Percentiles rank a stretch among this genome's conserved stretches.
These are phyloP conservation scores for Phialophora macrospora DNA, from an alignment of 2,329 filamentous ascomycete genomes.

Conservation along the genomic window DNA sequence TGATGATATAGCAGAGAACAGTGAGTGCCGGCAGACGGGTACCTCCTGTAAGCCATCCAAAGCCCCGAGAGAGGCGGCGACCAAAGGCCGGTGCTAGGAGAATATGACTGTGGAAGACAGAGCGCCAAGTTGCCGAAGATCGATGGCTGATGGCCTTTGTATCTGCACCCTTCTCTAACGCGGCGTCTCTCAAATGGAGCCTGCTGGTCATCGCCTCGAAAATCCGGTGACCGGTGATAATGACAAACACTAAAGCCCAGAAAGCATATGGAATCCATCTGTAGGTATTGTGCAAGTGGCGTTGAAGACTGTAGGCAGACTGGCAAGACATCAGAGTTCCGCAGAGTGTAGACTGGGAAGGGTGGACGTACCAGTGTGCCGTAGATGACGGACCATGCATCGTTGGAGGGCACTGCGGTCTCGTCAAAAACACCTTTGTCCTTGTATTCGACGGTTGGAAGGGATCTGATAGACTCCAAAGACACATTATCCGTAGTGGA, in stretches of 20 bases:
- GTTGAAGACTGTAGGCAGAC: slow-evolving; percentile 2
- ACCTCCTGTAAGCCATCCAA: slow-evolving; percentile 3
- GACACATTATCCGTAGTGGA: background rate
- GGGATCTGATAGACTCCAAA: background rate
- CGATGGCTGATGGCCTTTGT: background rate
- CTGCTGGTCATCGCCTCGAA: background rate
- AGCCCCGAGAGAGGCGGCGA: background rate
- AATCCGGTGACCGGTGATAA: background rate
- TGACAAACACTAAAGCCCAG: background rate
- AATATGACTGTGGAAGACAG: background rate
- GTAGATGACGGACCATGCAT: background rate
- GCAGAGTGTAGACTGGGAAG: background rate
- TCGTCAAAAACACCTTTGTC: background rate
- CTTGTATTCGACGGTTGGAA: background rate
- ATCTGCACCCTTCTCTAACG: background rate
- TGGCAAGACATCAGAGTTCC: background rate
- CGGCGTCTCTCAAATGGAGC: background rate
- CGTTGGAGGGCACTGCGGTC: background rate
- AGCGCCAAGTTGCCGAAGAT: background rate
- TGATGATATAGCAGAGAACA: background rate
- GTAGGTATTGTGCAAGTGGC: slow-evolving; percentile 2
- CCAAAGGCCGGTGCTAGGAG: background rate
- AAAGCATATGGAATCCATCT: slow-evolving; percentile 1
- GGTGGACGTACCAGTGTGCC: background rate
- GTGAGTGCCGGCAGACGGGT: background rate